These are phyloP conservation scores for Nannochloris sp. DNA, from an alignment of 139 green algal species.

Conservation along the genomic window DNA sequence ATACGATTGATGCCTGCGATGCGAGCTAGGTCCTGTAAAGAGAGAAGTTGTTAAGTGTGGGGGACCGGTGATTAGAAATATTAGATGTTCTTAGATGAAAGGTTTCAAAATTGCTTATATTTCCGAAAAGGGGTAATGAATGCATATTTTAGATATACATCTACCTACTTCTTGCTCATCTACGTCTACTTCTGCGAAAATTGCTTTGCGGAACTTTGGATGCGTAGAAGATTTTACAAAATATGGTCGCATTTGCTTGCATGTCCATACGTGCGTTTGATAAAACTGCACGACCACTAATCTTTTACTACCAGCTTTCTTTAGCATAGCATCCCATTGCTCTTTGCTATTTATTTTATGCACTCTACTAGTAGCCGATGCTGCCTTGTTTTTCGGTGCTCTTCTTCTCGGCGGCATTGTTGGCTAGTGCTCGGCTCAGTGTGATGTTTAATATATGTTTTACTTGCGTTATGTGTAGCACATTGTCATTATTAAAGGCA, in stretches of 20 bases:
- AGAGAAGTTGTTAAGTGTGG: not conserved
- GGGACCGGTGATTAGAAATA: too few relatives aligned
- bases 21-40: slow-evolving; percentile 2
- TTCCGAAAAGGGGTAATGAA: not conserved
- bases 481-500: too few relatives aligned
- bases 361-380: not conserved
- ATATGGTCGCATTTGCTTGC: slow-evolving; percentile 9
- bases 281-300: slow-evolving; percentile 6
- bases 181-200: slow-evolving; percentile 16
- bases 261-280: not conserved
- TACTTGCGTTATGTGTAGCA: too few relatives aligned
- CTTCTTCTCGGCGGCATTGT: slow-evolving; percentile 2
- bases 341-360: not conserved
- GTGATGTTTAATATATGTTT: too few relatives aligned
- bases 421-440: not conserved
- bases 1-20: not conserved
- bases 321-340: not conserved
- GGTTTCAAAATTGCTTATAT: too few relatives aligned
- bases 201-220: slow-evolving; percentile 6
- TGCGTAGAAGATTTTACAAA: not conserved
- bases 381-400: not conserved
- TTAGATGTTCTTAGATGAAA: too few relatives aligned
- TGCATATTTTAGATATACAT: not conserved
- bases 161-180: slow-evolving; percentile 2
- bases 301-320: slow-evolving; percentile 3